These are phyloP conservation scores for Termitomyces sp. DNA, from an alignment of 768 basidiomycete species.

Conservation along the genomic window DNA sequence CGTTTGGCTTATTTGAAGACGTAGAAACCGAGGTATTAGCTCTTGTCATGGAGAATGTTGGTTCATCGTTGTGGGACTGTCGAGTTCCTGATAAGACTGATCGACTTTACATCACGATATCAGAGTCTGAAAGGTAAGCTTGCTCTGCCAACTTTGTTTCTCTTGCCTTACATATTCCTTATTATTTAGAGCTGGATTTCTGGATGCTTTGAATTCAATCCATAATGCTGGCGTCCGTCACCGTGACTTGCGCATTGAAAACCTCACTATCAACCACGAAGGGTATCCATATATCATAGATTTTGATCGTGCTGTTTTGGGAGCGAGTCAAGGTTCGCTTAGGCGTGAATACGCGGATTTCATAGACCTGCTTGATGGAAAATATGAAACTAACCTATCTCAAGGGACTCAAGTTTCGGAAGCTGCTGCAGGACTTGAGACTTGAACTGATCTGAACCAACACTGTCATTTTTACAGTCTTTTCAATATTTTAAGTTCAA, in stretches of 20 bases:
- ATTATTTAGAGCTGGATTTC: background rate
- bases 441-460: too few species aligned
- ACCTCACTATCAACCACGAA: slow-evolving; percentile 13
- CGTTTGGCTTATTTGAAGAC: slow-evolving; percentile 3
- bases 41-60: slow-evolving; percentile 5
- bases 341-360: background rate
- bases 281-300: slow-evolving; percentile 17
- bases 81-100: background rate
- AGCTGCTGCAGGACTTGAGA: too few species aligned
- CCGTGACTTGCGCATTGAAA: slow-evolving; percentile 18
- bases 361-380: background rate
- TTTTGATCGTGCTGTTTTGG: slow-evolving; percentile 14
- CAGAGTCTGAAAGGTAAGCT: background rate
- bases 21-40: background rate
- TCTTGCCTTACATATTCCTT: too few species aligned
- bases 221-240: background rate
- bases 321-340: background rate
- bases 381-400: background rate
- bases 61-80: background rate
- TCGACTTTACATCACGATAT: background rate
- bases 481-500: too few species aligned
- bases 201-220: background rate
- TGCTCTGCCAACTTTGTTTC: too few species aligned
- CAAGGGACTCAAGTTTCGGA: too few species aligned
- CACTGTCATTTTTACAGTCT: too few species aligned